Conservation (phyloP, 257 asterid genomes). For the Apocynum venetum region DNA sequence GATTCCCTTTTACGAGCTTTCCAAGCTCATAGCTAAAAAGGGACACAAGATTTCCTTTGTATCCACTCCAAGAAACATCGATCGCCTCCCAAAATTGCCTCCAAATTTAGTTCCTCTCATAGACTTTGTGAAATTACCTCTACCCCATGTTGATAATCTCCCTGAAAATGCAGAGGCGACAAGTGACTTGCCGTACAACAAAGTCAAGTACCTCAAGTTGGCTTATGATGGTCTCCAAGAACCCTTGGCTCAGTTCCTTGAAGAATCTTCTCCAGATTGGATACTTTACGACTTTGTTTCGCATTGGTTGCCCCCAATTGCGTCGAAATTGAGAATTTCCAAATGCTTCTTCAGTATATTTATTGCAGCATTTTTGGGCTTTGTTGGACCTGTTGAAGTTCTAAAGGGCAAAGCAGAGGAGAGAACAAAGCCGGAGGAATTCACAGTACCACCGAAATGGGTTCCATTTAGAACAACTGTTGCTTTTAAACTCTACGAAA, state of each 20-base stretch:
- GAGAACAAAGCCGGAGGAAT: conserved; percentile 27
- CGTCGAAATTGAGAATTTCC: conserved; percentile 9
- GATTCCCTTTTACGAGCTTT: conserved; percentile 41
- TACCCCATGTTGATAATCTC: conserved; percentile 26
- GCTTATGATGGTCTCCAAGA: conserved; percentile 32
- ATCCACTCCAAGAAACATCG: conserved; percentile 52
- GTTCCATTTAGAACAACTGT: conserved; percentile 32
- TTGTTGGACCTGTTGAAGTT: conserved; percentile 13
- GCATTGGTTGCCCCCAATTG: conserved; percentile 28
- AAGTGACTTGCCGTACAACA: conserved; percentile 18
- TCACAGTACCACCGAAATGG: conserved; percentile 25
- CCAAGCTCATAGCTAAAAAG: conserved; percentile 43
- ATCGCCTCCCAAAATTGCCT: conserved; percentile 50
- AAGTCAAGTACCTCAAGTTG: conserved; percentile 31
- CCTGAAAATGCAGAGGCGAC: conserved; percentile 35
- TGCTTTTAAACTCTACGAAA: conserved; percentile 7
- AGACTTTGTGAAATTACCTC: conserved; percentile 32
- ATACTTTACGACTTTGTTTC: conserved; percentile 27
- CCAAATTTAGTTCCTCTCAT: conserved; percentile 27
- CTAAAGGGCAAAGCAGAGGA: conserved; percentile 6
- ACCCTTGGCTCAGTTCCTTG: conserved; percentile 18
- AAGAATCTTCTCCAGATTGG: conserved; percentile 29
- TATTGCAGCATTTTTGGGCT: conserved; percentile 8
- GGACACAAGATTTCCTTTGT: conserved; percentile 50
- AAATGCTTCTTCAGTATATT: conserved; percentile 13